Evolutionary conservation across 345 rosid genomes (phyloP).

Genomic region (Syzygium aqueum): DNA sequence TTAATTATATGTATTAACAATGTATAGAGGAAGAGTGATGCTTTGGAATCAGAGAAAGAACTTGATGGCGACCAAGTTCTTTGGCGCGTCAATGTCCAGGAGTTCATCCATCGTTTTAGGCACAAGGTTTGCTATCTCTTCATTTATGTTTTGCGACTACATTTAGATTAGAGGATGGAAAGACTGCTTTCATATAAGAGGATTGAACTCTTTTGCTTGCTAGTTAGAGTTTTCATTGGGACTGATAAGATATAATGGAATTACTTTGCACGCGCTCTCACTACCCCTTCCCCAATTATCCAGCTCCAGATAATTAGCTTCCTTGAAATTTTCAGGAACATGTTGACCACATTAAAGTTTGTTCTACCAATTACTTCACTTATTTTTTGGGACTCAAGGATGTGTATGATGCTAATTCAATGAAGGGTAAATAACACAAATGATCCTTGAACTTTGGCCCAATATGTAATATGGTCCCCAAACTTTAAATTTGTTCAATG

Average conservation of each 20-base stretch:
- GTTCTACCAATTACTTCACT: not conserved
- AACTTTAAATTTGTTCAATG: no score
- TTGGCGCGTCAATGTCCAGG: conserved; percentile 89
- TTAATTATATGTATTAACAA: not conserved
- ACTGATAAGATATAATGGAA: not conserved
- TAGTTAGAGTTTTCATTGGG: not conserved
- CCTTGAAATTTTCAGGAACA: not conserved
- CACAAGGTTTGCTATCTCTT: conserved; percentile 56
- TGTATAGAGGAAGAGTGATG: conserved; percentile 50
- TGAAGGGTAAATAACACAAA: no score
- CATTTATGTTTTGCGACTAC: not conserved
- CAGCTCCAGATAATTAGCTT: not conserved
- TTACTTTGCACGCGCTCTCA: not conserved
- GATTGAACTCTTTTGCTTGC: not conserved
- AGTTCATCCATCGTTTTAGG: conserved; percentile 55
- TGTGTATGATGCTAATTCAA: not conserved
- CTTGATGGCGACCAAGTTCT: conserved; percentile 29
- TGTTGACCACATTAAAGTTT: not conserved
- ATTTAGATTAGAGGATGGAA: not conserved
- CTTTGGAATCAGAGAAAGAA: conserved; percentile 27
- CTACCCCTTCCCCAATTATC: not conserved
- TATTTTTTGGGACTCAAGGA: not conserved
- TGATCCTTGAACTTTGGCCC: no score
- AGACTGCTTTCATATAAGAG: not conserved
- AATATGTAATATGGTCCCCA: no score